Base-by-base conservation (phyloP, 2,329 filamentous ascomycete genomes). In the Beauveria sp. region DNA sequence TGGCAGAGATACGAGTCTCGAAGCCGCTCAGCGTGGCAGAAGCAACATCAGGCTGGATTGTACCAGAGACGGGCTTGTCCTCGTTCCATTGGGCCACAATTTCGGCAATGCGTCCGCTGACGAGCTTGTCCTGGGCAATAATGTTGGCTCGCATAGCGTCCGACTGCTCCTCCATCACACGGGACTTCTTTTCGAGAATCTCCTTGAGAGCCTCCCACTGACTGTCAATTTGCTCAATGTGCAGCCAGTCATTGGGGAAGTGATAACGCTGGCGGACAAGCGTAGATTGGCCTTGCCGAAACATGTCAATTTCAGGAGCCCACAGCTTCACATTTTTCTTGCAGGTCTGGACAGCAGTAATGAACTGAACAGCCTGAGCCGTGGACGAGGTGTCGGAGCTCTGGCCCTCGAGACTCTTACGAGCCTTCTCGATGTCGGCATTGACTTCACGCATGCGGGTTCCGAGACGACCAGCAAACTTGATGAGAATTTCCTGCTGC, bases 81-180 rank as follows among this genome's bases (percentile, higher is more conserved):
- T 96, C 91, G 66, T 92, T 91, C 94, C 94, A 99, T 72, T 96
- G 88, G 9, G 79, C 79, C 22, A 90, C 90, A 61, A 96, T 87
- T 71, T 97, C 92, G 3, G 82, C 78, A 65, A 99, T 96, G 72
- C 94, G 94, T 70, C 93, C 89, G 54, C 84, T 88, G 24, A 99
- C 90, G 18, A 97, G 85, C 74, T 90, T 91, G 74, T 99, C 94
- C 74, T 99, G 92, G 0, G 93, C 92, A 55, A 86, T 81, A 66
- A 99, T 97, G 80, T 99, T 99, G 41, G 94, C 92, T 54, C 92
- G 89, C 64, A 99, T 81, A 47, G 90, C 94, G 74, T 99, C 94
- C 0, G 91, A 96, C 75, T 99, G 96, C 66, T 99, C 96, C 68
- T 96, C 88, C 28, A 99, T 93, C 65, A 97, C 90, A 78, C 96